Conservation (phyloP, 2,329 filamentous ascomycete species). For the Alternaria arbusti region DNA sequence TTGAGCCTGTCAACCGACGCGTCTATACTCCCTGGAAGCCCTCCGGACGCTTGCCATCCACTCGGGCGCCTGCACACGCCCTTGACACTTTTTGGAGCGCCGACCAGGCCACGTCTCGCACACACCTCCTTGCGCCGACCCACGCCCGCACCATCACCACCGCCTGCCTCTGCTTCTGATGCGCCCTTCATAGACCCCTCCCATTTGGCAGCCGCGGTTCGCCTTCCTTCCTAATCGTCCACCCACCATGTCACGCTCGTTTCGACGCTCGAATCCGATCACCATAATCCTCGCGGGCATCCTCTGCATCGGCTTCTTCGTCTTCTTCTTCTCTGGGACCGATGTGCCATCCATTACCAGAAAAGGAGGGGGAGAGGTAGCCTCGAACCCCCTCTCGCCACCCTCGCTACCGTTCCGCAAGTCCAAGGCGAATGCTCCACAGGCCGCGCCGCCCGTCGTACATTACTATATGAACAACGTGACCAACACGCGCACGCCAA, state of each 20-base stretch:
- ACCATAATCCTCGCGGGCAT: conserved; percentile 75
- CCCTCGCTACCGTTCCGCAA: conserved; percentile 78
- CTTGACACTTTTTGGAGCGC: conserved; percentile 25
- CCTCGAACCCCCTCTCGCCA: conserved; percentile 74
- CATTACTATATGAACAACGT: conserved; percentile 96
- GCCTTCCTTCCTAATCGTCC: conserved; percentile 23
- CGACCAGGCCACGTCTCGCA: conserved; percentile 42
- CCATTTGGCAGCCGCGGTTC: conserved; percentile 39
- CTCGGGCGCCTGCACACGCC: conserved; percentile 8
- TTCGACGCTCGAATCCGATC: conserved; percentile 80
- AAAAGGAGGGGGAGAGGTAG: conserved; percentile 60
- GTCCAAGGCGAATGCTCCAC: conserved; percentile 59
- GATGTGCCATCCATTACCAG: conserved; percentile 56
- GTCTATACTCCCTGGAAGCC: background rate
- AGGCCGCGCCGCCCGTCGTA: conserved; percentile 80
- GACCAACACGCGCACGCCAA: conserved; percentile 77
- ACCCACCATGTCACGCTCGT: conserved; percentile 65
- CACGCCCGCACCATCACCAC: conserved; percentile 21
- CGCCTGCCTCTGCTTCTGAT: conserved; percentile 35
- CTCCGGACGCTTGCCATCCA: background rate
- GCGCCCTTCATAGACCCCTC: conserved; percentile 36
- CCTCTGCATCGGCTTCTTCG: conserved; percentile 68
- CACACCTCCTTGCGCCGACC: conserved; percentile 33
- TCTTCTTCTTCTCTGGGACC: conserved; percentile 69
- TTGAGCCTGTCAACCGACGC: conserved; percentile 11